Conservation (phyloP, 208 protist species). For the Trichomonas gallinae region DNA sequence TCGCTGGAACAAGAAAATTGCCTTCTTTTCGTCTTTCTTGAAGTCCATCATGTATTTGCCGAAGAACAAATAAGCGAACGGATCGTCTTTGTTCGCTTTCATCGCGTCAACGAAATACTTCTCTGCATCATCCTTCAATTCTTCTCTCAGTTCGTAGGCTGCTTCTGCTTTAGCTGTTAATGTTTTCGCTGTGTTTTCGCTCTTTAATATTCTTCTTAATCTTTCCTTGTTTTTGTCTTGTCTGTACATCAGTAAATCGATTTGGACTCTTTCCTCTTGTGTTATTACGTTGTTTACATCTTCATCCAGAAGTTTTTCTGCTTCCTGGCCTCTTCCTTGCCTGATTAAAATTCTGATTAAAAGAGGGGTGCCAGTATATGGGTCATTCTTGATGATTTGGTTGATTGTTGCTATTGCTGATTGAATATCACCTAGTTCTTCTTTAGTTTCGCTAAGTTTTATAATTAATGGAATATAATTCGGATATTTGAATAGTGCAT, state of each 20-base stretch:
- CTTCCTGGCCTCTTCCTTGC: background rate
- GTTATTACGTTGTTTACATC: background rate
- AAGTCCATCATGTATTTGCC: background rate
- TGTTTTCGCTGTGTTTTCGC: background rate
- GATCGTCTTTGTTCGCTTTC: background rate
- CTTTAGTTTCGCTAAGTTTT: background rate
- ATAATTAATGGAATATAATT: background rate
- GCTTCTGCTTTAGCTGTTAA: background rate
- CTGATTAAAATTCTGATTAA: background rate
- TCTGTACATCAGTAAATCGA: background rate
- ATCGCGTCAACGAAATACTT: background rate
- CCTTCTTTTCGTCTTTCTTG: background rate
- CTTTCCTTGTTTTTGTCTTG: background rate
- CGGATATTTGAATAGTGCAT: background rate
- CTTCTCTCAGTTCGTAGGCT: background rate
- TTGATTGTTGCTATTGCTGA: background rate
- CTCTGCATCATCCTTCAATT: background rate
- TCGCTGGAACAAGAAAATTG: background rate
- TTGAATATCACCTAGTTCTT: background rate
- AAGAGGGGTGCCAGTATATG: background rate
- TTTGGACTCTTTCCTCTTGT: too few species aligned
- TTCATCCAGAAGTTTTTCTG: background rate
- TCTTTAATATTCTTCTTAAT: background rate
- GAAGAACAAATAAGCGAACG: background rate
- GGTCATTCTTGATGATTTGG: background rate